These are phyloP conservation scores for Amanita bisporigera DNA, from an alignment of 1,284 basidiomycete genomes.

Conservation along the genomic window DNA sequence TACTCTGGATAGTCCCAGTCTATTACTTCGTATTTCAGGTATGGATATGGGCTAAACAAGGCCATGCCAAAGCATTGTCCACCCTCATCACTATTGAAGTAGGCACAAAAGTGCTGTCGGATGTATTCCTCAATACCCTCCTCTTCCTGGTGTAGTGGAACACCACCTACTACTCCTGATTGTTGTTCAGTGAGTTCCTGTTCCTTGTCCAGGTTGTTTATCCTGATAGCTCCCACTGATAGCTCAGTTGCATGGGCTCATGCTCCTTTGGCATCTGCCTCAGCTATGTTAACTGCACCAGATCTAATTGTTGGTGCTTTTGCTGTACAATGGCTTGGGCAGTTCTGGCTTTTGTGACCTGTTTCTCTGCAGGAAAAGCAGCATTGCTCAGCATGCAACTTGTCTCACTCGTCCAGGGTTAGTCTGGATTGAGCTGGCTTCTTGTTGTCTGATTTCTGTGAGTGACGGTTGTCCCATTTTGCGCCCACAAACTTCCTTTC, in stretches of 20 bases:
- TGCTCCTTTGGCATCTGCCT: not conserved
- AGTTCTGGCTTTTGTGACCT: too few species aligned
- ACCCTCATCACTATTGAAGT: not conserved
- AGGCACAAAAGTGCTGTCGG: not conserved
- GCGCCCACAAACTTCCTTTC: not conserved
- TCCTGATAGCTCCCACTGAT: too few species aligned
- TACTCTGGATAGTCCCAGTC: not conserved
- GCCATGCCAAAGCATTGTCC: not conserved
- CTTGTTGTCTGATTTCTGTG: not conserved
- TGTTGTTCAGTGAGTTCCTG: too few species aligned
- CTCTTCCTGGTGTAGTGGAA: too few species aligned
- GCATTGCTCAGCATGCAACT: not conserved
- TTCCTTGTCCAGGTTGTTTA: too few species aligned
- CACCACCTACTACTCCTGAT: too few species aligned
- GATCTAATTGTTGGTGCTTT: not conserved
- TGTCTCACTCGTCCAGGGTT: not conserved
- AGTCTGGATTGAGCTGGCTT: not conserved
- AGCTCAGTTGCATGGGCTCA: too few species aligned
- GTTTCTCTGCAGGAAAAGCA: not conserved
- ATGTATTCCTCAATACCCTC: not conserved
- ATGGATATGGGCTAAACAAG: not conserved
- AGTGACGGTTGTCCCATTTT: not conserved
- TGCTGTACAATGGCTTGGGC: too few species aligned
- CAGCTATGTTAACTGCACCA: not conserved
- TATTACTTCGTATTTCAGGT: not conserved